Percentiles rank a stretch among this genome's conserved stretches.
phyloP scores from a whole-genome alignment of 2,329 filamentous ascomycete species.

The Fusarium udum region DNA sequence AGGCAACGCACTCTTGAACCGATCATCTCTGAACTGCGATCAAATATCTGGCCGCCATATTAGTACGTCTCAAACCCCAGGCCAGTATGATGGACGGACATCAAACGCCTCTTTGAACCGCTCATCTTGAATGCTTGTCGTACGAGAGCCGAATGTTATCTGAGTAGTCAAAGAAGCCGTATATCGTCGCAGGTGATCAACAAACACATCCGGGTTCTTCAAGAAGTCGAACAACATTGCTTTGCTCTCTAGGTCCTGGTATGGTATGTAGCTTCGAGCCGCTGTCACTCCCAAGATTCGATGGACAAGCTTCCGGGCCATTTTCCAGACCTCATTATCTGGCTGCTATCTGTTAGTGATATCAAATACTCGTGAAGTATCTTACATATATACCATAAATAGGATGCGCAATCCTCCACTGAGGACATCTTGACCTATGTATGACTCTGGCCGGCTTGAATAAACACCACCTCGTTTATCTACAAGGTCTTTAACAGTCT shows the following conservation, averaged over 20 bases:
- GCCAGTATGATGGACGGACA: fast-evolving
- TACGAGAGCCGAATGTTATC: not conserved
- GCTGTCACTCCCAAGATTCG: not conserved
- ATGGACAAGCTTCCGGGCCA: not conserved
- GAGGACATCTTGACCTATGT: not conserved
- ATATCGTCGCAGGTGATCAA: not conserved
- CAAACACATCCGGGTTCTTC: not conserved
- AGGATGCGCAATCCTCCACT: not conserved
- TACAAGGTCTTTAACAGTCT: not conserved
- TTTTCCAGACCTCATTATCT: not conserved
- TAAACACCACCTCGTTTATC: not conserved
- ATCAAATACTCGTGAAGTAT: no score
- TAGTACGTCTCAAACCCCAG: fast-evolving
- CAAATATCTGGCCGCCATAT: fast-evolving
- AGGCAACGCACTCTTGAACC: not conserved
- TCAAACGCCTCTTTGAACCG: not conserved
- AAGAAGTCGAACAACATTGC: not conserved
- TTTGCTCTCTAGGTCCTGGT: not conserved
- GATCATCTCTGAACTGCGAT: not conserved
- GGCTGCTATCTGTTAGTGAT: not conserved
- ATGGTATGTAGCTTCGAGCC: not conserved
- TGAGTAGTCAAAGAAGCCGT: not conserved
- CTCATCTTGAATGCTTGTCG: not conserved
- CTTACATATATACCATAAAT: not conserved
- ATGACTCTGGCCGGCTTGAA: not conserved